Evolutionary conservation across 495 filamentous ascomycete genomes (phyloP), one percentile per base, ranked within the genome.

Genomic region (Tuber borchii): DNA sequence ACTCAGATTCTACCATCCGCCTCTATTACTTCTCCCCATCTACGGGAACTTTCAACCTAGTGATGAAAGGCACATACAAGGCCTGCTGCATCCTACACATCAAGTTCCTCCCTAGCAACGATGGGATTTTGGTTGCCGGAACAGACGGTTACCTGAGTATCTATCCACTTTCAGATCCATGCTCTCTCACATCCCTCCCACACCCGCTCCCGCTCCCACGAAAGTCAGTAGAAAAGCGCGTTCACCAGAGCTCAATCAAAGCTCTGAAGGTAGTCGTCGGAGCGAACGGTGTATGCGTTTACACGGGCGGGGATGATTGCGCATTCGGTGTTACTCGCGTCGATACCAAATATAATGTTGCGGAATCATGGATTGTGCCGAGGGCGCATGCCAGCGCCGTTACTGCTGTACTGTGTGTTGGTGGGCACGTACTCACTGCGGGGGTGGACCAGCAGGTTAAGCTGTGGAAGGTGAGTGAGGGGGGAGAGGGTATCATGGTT

Each of bases 381-480:
- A 87, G 89, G 31, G 93, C 94, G 0, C 95, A 99, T 84, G 90
- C 93, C 3, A 90, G 93, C 0, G 93, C 93, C 0, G 85, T 97
- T 0, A 95, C 92, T 0, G 90, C 90, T 0, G 76, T 94, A 0
- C 86, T 86, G 8, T 80, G 90, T 19, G 76, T 92, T 40, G 77
- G 72, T 3, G 65, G 72, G 1, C 42, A 76, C n/a, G 75, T 93
- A 3, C 88, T 88, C 9, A 91, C 89, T 2, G 88, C 89, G 0
- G 90, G 93, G 40, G 93, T 92, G 74, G 95, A 97, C 81, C 94
- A 97, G 85, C 87, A 90, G 34, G 81, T 97, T 73, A 93, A 92
- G 81, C 77, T 91, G 3, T 97, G 95, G 94, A 84, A 88, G 71
- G 76, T 85, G 9, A 74, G 45, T 17, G 70, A 68, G 79, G 78